Percentiles rank a stretch among this genome's conserved stretches.
These are phyloP conservation scores for Yarrowia galli DNA, from an alignment of 1,139 yeast genomes.

Conservation along the genomic window DNA sequence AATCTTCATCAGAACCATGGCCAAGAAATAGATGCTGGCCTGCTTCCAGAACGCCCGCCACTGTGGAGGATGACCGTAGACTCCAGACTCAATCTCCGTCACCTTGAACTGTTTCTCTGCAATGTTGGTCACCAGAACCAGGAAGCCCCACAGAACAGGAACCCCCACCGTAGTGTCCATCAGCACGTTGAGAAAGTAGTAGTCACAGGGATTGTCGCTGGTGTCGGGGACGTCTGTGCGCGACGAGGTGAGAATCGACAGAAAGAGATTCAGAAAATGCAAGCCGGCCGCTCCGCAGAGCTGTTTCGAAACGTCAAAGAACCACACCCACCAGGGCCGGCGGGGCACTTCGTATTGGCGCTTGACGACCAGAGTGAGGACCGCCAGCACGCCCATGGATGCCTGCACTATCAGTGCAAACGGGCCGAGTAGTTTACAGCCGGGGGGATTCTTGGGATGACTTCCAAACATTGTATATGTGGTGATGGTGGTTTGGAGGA, in stretches of 20 bases:
- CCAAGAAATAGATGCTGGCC: constrained; percentile 67
- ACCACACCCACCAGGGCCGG: constrained; percentile 89
- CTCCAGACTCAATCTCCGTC: constrained; percentile 77
- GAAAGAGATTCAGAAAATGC: constrained; percentile 77
- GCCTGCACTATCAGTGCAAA: constrained; percentile 54
- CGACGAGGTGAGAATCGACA: constrained; percentile 64
- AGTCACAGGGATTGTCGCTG: constrained; percentile 55
- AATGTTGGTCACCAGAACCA: constrained; percentile 56
- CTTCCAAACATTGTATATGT: not conserved
- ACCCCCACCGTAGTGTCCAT: constrained; percentile 97
- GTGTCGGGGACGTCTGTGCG: constrained; percentile 49
- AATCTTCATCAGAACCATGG: constrained; percentile 63
- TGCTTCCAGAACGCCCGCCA: constrained; percentile 75
- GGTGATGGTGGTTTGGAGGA: no score
- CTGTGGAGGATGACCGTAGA: constrained; percentile 79
- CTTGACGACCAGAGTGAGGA: constrained; percentile 75
- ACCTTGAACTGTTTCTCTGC: constrained; percentile 59
- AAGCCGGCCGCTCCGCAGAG: constrained; percentile 84
- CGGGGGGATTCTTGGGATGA: constrained; percentile 28
- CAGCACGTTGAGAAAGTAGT: constrained; percentile 88
- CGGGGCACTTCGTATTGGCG: constrained; percentile 82
- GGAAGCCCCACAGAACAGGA: constrained; percentile 70
- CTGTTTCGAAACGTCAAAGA: constrained; percentile 89
- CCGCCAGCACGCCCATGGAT: constrained; percentile 72
- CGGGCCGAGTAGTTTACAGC: constrained; percentile 56